Conservation (phyloP, 1,139 yeast genomes). For the Pichia sp. region DNA sequence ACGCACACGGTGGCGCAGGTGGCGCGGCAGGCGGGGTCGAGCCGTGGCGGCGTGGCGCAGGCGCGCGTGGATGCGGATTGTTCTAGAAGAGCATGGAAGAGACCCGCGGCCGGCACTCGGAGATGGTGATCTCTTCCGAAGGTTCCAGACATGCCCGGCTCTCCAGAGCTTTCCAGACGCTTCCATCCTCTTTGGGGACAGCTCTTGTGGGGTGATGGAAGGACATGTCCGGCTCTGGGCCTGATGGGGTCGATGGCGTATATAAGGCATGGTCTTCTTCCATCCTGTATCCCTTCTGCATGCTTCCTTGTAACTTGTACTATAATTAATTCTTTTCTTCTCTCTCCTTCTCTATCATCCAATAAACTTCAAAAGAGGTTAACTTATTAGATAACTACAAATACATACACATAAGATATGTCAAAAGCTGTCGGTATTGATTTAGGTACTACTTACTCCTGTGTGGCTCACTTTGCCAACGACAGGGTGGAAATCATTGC, state of each 20-base stretch:
- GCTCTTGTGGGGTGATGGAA: conserved; percentile 5
- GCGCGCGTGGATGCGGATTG: background rate
- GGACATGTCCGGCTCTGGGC: background rate
- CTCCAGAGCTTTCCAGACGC: background rate
- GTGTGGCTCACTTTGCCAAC: conserved; percentile 73
- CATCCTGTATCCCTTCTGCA: too few relatives aligned
- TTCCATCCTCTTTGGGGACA: background rate
- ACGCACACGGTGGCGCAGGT: too few relatives aligned
- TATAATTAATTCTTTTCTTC: background rate
- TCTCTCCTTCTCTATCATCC: background rate
- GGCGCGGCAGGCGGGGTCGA: too few relatives aligned
- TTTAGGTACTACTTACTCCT: conserved; percentile 81
- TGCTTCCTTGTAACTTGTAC: background rate
- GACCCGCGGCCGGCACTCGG: background rate
- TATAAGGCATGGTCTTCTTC: background rate
- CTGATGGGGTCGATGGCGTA: background rate
- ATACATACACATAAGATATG: conserved; percentile 33
- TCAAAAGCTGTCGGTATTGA: conserved; percentile 77
- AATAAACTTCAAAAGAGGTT: background rate
- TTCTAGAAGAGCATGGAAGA: conserved; percentile 6
- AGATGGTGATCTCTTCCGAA: conserved; percentile 3
- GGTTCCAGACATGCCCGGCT: background rate
- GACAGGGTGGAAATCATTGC: conserved; percentile 83
- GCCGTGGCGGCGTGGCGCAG: conserved; percentile 4
- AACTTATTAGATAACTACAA: conserved; percentile 28